phyloP scores from a whole-genome alignment of 2,329 filamentous ascomycete genomes.

The Penicillium sp. region DNA sequence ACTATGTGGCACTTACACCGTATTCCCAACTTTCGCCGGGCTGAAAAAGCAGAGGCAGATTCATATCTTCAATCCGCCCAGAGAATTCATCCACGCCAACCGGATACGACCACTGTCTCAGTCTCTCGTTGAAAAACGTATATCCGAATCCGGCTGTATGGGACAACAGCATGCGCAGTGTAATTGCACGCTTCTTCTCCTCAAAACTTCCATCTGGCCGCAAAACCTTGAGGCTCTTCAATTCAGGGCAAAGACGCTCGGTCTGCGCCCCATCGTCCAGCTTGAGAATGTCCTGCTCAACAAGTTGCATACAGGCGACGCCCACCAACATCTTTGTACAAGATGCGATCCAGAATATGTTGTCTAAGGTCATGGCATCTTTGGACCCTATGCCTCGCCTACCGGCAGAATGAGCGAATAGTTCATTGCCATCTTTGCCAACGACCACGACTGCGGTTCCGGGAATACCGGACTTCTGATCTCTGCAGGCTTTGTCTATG shows the following conservation, averaged over 20 bases:
- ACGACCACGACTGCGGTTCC: neutral
- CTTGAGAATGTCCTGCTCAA: conserved; percentile 43
- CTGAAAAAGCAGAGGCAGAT: conserved; percentile 59
- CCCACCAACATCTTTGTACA: conserved; percentile 49
- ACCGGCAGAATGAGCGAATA: neutral
- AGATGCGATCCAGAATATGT: conserved; percentile 40
- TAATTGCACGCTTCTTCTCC: neutral
- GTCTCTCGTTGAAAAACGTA: conserved; percentile 48
- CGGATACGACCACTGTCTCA: conserved; percentile 47
- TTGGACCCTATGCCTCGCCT: neutral
- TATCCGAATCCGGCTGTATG: neutral
- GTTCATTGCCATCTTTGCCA: neutral
- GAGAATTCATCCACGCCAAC: conserved; percentile 55
- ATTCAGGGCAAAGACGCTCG: neutral
- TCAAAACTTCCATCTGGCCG: neutral
- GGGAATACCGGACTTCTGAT: too few species aligned
- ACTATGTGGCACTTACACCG: conserved; percentile 42
- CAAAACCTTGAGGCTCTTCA: neutral
- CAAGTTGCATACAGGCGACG: conserved; percentile 50
- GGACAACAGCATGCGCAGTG: neutral
- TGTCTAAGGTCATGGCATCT: neutral
- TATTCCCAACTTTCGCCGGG: conserved; percentile 64
- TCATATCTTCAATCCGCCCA: conserved; percentile 52
- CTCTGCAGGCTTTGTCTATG: too few species aligned
- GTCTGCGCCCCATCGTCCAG: conserved; percentile 39